Percentiles rank a stretch among this genome's conserved stretches.
Evolutionary conservation across 768 basidiomycete species (phyloP).

Genomic region (Lentinula aciculospora): DNA sequence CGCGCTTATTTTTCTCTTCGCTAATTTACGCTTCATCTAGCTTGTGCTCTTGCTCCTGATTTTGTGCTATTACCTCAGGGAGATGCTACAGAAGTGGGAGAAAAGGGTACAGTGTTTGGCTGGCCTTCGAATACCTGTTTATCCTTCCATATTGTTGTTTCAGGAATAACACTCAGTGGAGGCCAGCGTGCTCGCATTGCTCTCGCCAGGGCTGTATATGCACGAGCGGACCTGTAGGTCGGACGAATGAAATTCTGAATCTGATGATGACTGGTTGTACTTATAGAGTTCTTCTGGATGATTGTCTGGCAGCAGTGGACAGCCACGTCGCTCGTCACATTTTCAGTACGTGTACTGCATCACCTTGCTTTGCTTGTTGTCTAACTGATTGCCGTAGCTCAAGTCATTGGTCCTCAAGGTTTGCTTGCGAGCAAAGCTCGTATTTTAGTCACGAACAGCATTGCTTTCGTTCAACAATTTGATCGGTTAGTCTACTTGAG

Average conservation of each 20-base stretch:
- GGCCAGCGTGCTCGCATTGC: conserved; percentile 82
- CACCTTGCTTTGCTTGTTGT: not conserved
- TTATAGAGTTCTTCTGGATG: conserved; percentile 72
- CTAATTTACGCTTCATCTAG: conserved; percentile 23
- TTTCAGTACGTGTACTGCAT: conserved; percentile 45
- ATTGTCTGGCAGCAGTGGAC: conserved; percentile 83
- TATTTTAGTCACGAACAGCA: conserved; percentile 81
- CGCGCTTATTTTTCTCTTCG: not conserved
- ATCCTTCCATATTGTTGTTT: not conserved
- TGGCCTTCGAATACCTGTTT: not conserved
- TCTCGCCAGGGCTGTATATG: conserved; percentile 86
- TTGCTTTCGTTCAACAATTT: conserved; percentile 77
- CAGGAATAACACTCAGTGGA: conserved; percentile 51
- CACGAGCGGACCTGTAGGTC: conserved; percentile 79
- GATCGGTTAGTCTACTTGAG: conserved; percentile 73
- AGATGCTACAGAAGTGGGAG: conserved; percentile 81
- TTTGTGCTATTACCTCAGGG: conserved; percentile 74
- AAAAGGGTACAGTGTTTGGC: conserved; percentile 51
- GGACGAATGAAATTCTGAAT: not conserved
- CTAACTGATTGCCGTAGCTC: conserved; percentile 37
- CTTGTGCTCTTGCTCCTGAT: conserved; percentile 84
- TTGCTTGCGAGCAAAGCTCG: conserved; percentile 79
- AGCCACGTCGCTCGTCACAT: conserved; percentile 86
- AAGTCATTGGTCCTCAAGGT: conserved; percentile 83
- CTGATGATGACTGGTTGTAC: not conserved